Base-by-base conservation (phyloP, 345 rosid species). In the Eucalyptus marginata region DNA sequence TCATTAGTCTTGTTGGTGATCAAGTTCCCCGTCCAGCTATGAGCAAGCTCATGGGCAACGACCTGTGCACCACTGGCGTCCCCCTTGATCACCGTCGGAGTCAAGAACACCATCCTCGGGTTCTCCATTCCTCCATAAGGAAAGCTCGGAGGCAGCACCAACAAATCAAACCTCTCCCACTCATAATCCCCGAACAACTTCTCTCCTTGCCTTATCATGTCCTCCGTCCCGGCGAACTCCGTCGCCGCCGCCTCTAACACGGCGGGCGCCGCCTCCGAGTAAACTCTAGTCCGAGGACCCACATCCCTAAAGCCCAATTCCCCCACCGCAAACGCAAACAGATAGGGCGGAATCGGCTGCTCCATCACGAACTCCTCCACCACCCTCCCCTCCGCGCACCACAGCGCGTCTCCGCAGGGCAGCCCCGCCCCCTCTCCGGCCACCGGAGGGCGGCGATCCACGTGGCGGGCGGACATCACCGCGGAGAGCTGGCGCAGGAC, bases 61-160 rank as follows among this genome's bases (percentile, higher is more conserved):
- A 96, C 95, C 91, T 96, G 97, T 25, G 98, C 99, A 4, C 99
- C 99, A 56, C 95, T 92, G 1, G 95, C 96, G 86, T 96, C 97
- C 15, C 99, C 99, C 88, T 96, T 97, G 79, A 96, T 96, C 59
- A 97, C 98, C 9, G 98, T 96, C 3, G 99, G 99, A 1, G 99
- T 96, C 94, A 96, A 76, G 90, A 97, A 97, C 86, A 94, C 97
- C 97, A 95, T 96, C 90, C 97, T 94, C 4, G 97, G 98, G 88
- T 96, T 97, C 96, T 96, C 98, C 98, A 97, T 97, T 22, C 99
- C 99, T 6, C 98, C 98, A 27, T 96, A 96, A 1, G 99, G 99
- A 91, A 97, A 97, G 89, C 97, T 97, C 27, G 99, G 98, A 7
- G 99, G 99, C 91, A 96, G 88, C 86, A 96, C 99, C 88, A 97